Base-by-base conservation (phyloP, 1,284 basidiomycete genomes). In the Ceratobasidium sp. region DNA sequence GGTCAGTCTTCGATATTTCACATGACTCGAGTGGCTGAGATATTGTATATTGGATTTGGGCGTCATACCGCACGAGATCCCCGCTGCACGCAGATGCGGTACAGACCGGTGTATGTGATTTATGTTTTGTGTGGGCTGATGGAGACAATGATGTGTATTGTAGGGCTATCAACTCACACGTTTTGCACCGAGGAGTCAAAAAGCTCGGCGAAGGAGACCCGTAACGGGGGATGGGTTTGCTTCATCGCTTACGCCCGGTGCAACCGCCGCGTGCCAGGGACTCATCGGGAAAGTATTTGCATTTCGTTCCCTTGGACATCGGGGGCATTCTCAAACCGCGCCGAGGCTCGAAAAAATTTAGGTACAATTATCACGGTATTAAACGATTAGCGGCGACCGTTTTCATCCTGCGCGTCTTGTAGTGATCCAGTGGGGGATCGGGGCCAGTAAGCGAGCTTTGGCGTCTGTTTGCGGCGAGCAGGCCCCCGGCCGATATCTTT, bases 311-410 rank as follows among this genome's bases (percentile, higher is more conserved):
- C 68, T 43, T 72, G 68, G 68, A 31, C 58, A 61, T 61, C 68
- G 68, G 68, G 51, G 56, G 68, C 19, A 72, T 56, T 48, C 54
- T 72, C 58, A 61, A 72, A 61, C 31, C 43, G n/a, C 58, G 56
- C 8, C 39, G 22, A 72, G 61, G 46, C 31, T 72, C 27, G 27
- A 41, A 31, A 43, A 16, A 22, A n/a, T 58, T 58, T 58, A 37
- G 56, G 31, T 39, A 29, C 16, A 39, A 39, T 37, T 16, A 39
- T 58, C 56, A 16, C 56, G 56, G 56, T 22, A 37, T 31, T 34
- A 58, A 39, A 34, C 56, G 22, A 58, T 58, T 58, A n/a, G n/a
- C 39, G 16, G 54, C 37, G 53, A 39, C 41, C 1, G 27, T 62
- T 62, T 62, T 48, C 37, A 43, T 24, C 2, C 27, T 16, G n/a